Evolutionary conservation across 192 early-diverging fungal genomes (phyloP).

Genomic region (Rhizophagus sp.): DNA sequence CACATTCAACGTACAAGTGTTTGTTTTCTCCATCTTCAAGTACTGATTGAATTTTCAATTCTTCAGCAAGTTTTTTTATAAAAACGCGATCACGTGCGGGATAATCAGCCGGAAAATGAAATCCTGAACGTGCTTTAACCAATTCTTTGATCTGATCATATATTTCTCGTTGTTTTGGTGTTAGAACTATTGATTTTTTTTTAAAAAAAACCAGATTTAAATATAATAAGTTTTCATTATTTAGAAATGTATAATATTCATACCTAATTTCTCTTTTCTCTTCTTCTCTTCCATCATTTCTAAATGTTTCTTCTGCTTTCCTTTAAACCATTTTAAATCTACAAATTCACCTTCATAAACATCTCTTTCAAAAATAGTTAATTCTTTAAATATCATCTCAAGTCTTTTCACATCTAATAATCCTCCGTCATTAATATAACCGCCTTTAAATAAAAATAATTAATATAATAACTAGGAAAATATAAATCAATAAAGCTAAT

Average conservation of each 20-base stretch:
- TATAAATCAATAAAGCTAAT: neutral
- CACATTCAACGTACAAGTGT: slow-evolving; percentile 49
- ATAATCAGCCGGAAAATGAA: slow-evolving; percentile 47
- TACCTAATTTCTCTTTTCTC: slow-evolving; percentile 12
- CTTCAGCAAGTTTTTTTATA: slow-evolving; percentile 43
- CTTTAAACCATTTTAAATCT: slow-evolving; percentile 47
- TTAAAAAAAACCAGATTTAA: neutral
- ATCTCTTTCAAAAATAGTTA: slow-evolving; percentile 56
- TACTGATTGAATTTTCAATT: slow-evolving; percentile 39
- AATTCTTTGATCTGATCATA: slow-evolving; percentile 53
- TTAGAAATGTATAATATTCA: neutral
- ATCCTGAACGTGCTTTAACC: slow-evolving; percentile 39
- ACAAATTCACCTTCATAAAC: slow-evolving; percentile 50
- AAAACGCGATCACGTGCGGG: slow-evolving; percentile 53
- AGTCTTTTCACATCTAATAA: slow-evolving; percentile 58
- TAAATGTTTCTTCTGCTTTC: slow-evolving; percentile 32
- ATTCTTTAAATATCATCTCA: slow-evolving; percentile 62
- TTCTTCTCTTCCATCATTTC: slow-evolving; percentile 17
- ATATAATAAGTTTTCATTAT: neutral
- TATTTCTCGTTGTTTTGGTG: slow-evolving; percentile 48
- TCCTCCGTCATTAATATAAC: slow-evolving; percentile 90
- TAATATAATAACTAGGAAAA: slow-evolving; percentile 31
- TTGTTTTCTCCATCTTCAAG: slow-evolving; percentile 35
- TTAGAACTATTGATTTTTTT: slow-evolving; percentile 42
- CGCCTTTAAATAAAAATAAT: slow-evolving; percentile 52